These are phyloP conservation scores for Solanum etuberosum DNA, from an alignment of 257 asterid species.

Conservation along the genomic window DNA sequence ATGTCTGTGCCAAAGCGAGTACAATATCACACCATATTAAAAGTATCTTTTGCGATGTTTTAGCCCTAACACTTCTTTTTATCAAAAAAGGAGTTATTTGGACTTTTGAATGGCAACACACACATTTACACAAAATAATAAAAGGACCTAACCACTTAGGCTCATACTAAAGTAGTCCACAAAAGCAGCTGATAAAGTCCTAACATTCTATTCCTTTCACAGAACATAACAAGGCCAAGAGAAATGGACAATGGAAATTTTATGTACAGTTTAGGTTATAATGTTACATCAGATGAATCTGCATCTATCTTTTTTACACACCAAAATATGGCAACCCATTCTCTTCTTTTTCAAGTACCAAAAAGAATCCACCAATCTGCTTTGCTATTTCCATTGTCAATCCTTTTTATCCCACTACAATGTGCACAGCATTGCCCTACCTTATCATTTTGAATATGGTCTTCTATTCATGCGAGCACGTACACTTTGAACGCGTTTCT, in stretches of 20 bases:
- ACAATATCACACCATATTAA: no score
- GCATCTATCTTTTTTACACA: neutral
- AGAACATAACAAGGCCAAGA: neutral
- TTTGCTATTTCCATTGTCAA: neutral
- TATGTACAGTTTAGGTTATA: neutral
- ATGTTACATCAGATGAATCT: neutral
- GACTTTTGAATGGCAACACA: neutral
- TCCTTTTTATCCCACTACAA: neutral
- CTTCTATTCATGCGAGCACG: slow-evolving; percentile 24
- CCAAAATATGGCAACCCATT: neutral
- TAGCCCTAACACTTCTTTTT: neutral
- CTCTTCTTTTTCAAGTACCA: neutral
- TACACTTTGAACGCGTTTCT: slow-evolving; percentile 50
- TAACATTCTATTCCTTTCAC: neutral
- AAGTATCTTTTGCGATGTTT: no score
- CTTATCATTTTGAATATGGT: slow-evolving; percentile 12
- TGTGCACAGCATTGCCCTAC: neutral
- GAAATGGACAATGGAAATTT: neutral
- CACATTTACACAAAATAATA: neutral
- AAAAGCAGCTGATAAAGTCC: neutral
- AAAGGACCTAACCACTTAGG: neutral
- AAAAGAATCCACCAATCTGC: neutral
- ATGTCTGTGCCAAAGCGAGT: no score
- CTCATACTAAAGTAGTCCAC: neutral
- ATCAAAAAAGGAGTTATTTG: neutral